Percentiles rank a stretch among this genome's conserved stretches.
These are phyloP conservation scores for Pseudevernia furfuracea DNA, from an alignment of 495 filamentous ascomycete genomes.

Conservation along the genomic window DNA sequence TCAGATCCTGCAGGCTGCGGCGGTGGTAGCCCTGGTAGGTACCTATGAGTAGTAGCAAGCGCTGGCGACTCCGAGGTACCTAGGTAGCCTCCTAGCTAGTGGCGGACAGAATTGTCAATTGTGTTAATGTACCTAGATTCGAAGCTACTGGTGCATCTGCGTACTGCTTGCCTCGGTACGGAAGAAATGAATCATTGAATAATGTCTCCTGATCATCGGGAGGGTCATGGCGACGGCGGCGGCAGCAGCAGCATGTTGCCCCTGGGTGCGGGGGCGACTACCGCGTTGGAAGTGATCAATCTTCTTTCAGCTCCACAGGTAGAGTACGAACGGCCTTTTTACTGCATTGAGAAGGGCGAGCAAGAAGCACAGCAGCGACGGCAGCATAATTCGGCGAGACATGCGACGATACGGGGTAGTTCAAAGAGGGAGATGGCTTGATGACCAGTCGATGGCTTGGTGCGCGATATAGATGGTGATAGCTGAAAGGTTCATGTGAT, in stretches of 20 bases:
- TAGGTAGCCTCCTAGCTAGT: background rate
- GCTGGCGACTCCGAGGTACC: constrained; percentile 6
- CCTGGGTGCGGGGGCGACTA: constrained; percentile 8
- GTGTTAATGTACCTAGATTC: too few relatives aligned
- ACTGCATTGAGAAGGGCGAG: constrained; percentile 19
- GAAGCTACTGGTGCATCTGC: constrained; percentile 17
- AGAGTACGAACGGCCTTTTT: constrained; percentile 23
- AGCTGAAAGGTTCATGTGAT: constrained; percentile 18
- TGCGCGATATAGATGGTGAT: constrained; percentile 12
- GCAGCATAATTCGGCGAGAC: constrained; percentile 5
- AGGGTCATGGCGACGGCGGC: constrained; percentile 18
- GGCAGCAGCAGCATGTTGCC: constrained; percentile 13
- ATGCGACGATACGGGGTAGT: background rate
- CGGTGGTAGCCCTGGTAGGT: constrained; percentile 1
- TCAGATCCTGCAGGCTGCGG: background rate
- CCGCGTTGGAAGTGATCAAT: constrained; percentile 16
- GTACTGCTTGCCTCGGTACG: constrained; percentile 11
- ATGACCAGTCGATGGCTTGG: constrained; percentile 18
- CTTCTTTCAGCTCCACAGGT: constrained; percentile 12
- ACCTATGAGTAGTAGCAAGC: constrained; percentile 2
- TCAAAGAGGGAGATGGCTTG: background rate
- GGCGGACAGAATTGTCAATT: constrained; percentile 11
- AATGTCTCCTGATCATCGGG: constrained; percentile 15
- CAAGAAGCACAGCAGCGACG: background rate
- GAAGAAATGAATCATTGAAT: constrained; percentile 9